Evolutionary conservation across 2,329 filamentous ascomycete species (phyloP).

Genomic region (Emmonsiellopsis sp.): DNA sequence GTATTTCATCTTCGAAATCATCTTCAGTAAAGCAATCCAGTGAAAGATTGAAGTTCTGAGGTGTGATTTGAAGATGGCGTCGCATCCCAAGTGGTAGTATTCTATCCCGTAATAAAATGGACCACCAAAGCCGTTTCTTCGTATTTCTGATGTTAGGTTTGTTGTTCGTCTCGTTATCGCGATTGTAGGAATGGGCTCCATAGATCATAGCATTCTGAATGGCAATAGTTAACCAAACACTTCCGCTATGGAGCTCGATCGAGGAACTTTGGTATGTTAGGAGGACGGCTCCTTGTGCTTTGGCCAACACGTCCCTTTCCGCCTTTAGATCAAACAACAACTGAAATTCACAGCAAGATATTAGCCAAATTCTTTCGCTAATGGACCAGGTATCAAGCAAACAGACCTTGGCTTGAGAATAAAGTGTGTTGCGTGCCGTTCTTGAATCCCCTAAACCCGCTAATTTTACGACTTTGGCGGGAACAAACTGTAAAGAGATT

Average conservation of each 20-base stretch:
- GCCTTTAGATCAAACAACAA: conserved; percentile 23
- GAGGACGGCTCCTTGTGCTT: conserved; percentile 23
- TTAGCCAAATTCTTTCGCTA: background rate
- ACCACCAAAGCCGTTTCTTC: conserved; percentile 48
- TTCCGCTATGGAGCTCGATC: conserved; percentile 21
- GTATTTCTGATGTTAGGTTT: conserved; percentile 15
- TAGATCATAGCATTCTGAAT: conserved; percentile 43
- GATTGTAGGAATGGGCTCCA: conserved; percentile 38
- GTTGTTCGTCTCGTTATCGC: conserved; percentile 32
- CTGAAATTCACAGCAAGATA: conserved; percentile 7
- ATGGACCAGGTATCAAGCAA: background rate
- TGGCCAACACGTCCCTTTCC: conserved; percentile 16
- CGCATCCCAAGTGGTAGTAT: conserved; percentile 43
- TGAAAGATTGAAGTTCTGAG: conserved; percentile 39
- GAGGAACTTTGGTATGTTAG: conserved; percentile 33
- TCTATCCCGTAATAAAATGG: conserved; percentile 45
- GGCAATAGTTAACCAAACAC: conserved; percentile 40
- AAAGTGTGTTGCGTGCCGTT: conserved; percentile 37
- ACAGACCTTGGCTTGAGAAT: conserved; percentile 34
- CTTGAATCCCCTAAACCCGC: conserved; percentile 36
- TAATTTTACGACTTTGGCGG: conserved; percentile 35
- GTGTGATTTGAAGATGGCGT: conserved; percentile 42
- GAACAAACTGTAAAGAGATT: conserved; percentile 34
- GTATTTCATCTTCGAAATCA: conserved; percentile 41
- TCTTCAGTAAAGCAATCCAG: conserved; percentile 28